A percentile compares a stretch with the other conserved stretches of the same genome.
Evolutionary conservation across 2,329 filamentous ascomycete species (phyloP).

Genomic region (Ceratocystis albifundus): DNA sequence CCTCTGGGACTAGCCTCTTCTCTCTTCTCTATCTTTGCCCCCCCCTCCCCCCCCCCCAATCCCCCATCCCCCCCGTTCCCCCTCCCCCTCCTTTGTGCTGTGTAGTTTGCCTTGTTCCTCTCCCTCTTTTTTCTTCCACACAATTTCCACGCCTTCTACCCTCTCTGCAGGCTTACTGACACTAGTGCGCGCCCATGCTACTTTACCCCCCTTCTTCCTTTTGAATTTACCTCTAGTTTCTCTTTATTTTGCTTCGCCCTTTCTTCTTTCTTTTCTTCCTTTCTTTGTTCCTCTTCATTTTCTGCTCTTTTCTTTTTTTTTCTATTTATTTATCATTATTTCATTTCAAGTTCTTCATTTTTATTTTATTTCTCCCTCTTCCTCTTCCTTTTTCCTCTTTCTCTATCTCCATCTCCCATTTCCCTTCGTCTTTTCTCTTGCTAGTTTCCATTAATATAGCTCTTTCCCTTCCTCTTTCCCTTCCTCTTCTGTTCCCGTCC

Average conservation of each 20-base stretch:
- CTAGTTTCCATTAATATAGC: constrained; percentile 9
- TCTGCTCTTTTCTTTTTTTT: neutral
- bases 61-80: too few relatives aligned
- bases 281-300: neutral
- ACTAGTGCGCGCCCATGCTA: constrained; percentile 9
- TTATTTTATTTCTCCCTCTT: constrained; percentile 1
- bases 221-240: constrained; percentile 3
- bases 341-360: neutral
- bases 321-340: too few relatives aligned
- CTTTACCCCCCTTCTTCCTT: neutral
- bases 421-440: neutral
- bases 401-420: neutral
- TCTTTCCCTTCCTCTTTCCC: neutral
- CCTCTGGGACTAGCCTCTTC: constrained; percentile 4
- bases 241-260: neutral
- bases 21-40: neutral
- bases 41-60: neutral
- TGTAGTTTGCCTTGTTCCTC: constrained; percentile 7
- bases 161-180: constrained; percentile 1
- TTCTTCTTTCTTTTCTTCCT: constrained; percentile 1
- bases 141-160: constrained; percentile 20
- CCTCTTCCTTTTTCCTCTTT: neutral
- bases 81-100: neutral
- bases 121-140: constrained; percentile 7
- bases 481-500: neutral